phyloP scores from a whole-genome alignment of 139 green algal species.

The Closterium sp. region DNA sequence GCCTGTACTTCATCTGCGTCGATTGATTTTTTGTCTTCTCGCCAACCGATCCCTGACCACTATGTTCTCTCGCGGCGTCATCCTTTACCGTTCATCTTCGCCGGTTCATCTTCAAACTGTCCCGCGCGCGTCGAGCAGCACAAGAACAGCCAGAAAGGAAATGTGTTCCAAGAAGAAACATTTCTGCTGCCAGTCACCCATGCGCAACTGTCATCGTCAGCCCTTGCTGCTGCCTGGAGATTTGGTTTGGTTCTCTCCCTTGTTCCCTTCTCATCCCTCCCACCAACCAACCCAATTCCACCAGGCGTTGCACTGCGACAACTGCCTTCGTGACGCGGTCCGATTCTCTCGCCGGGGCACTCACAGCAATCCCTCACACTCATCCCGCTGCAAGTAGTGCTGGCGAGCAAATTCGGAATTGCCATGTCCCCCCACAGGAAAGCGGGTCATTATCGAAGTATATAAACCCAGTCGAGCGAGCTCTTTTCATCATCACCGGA shows the following conservation, averaged over 20 bases:
- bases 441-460: too few species aligned
- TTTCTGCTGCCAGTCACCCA: background rate
- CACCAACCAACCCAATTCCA: background rate
- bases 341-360: background rate
- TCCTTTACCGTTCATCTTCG: background rate
- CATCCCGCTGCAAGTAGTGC: background rate
- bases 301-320: background rate
- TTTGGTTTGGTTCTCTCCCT: background rate
- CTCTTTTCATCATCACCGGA: background rate
- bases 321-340: background rate
- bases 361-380: background rate
- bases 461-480: background rate
- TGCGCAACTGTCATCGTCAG: background rate
- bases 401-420: background rate
- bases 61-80: background rate
- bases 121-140: background rate
- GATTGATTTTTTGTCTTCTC: background rate
- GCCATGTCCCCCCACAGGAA: too few species aligned
- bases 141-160: background rate
- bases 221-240: background rate
- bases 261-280: background rate
- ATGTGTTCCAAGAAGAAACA: background rate
- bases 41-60: too few species aligned
- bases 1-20: background rate
- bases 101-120: background rate